phyloP scores from a whole-genome alignment of 2,329 filamentous ascomycete species.

The Xylariaceae sp. region DNA sequence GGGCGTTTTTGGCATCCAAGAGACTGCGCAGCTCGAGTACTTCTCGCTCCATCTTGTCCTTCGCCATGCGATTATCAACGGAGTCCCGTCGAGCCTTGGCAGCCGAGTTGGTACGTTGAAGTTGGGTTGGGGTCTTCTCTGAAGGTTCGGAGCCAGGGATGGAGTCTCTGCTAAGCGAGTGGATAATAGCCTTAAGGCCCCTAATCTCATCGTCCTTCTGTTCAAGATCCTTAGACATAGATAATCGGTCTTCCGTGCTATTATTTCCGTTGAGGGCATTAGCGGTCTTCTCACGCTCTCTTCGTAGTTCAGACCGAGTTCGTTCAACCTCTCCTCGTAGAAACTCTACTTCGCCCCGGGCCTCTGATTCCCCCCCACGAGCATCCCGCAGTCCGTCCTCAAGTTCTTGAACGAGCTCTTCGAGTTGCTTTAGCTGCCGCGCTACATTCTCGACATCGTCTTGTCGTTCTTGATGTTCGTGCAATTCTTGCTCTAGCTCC shows the following conservation, averaged over 20 bases:
- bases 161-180: slow-evolving; percentile 80
- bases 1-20: slow-evolving; percentile 65
- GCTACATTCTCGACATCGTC: slow-evolving; percentile 92
- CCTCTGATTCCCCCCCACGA: slow-evolving; percentile 88
- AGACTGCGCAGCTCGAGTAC: slow-evolving; percentile 71
- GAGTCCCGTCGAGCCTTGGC: slow-evolving; percentile 44
- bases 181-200: slow-evolving; percentile 95
- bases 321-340: slow-evolving; percentile 90
- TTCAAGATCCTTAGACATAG: slow-evolving; percentile 70
- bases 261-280: slow-evolving; percentile 51
- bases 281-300: slow-evolving; percentile 80
- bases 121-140: slow-evolving; percentile 33
- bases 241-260: slow-evolving; percentile 40
- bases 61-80: slow-evolving; percentile 52
- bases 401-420: slow-evolving; percentile 92
- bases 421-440: slow-evolving; percentile 85
- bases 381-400: slow-evolving; percentile 97
- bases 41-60: slow-evolving; percentile 73
- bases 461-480: slow-evolving; percentile 74
- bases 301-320: slow-evolving; percentile 78
- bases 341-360: slow-evolving; percentile 92
- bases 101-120: slow-evolving; percentile 36
- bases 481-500: slow-evolving; percentile 76
- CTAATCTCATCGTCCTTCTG: slow-evolving; percentile 97
- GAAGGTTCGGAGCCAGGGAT: slow-evolving; percentile 41